Base-by-base conservation (phyloP, 164 flowering plant genomes). In the Aristolochia fimbriata region DNA sequence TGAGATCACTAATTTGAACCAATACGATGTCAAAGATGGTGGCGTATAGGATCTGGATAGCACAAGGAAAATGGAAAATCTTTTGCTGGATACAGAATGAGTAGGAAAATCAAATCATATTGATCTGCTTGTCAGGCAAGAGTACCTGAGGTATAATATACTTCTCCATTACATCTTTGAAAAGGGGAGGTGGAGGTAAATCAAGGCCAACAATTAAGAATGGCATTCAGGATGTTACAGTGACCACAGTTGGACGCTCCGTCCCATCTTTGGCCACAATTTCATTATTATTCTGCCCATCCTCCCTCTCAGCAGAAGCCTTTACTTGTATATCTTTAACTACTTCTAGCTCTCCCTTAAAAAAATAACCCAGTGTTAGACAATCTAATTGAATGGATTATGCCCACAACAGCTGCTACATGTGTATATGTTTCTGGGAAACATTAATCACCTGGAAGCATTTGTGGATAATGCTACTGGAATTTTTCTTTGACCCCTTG, bases 121-220 rank as follows among this genome's bases (percentile, higher is more conserved):
- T 27, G 30, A 2, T 27, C 30, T 27, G 30, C 30, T 4, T 27
- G n/a, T 27, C 16, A 27, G 45, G 7, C 45, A 30, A 9, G 4
- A n/a, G 43, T 51, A 37, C 97, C 97, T 94, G 99, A 24, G 99
- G 97, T 45, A 94, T 91, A 21, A 93, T 93, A 64, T 91, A 91
- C 71, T 93, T 91, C 78, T 91, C 99, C 96, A 91, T 88, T 55
- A 83, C 87, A 71, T 94, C 97, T 72, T 83, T 77, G 70, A 94
- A 91, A 47, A 91, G 88, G 14, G 96, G 99, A 22, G 99, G 97
- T 13, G 97, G 93, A 1, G 97, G 99, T 74, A 94, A 81, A 80
- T 94, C 99, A 62, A 94, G 77, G 23, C 95, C 99, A 71, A 94
- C 90, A 95, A 94, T 94, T 68, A 94, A 71, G 73, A 94, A 91